Evolutionary conservation across 306 rosid genomes (phyloP), one percentile per base, ranked within the genome.

Genomic region (Castanospermum australe): DNA sequence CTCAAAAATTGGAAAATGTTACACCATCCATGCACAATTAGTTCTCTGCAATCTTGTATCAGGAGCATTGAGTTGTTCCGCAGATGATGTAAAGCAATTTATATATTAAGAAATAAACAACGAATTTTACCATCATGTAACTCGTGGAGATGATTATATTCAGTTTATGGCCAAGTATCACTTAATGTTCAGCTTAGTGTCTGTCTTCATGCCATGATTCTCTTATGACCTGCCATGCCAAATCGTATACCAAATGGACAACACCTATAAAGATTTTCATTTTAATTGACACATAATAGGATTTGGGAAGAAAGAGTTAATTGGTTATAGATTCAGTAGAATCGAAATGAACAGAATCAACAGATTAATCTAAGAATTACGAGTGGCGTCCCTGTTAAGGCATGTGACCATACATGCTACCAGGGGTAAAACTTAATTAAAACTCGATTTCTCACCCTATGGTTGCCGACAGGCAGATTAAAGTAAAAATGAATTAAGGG

Each of bases 1-100:
- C 55, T 56, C 24, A 51, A 38, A 38, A 72, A 33, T 36, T 14
- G 22, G 22, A 32, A 13, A 17, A 33, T 22, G 5, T 47, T 35
- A 12, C 18, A 20, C 12, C 12, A 61, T 32, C 4, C 15, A 18
- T 63, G 69, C 25, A 35, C 25, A 17, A 21, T 12, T n/a, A 55
- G 24, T 15, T 56, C 6, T 33, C 62, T 22, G 1, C 48, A 35
- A 28, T 22, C 21, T 18, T 71, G 17, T 1, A 32, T 38, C 35
- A 21, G 54, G n/a, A 56, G 45, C 17, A 38, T 61, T 61, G 39
- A n/a, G 33, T 38, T 50, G 24, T 71, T 60, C 15, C 18, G 33
- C 21, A 79, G 39, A 70, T 67, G 30, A 6, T 54, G 75, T 54
- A 32, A 78, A 8, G 47, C 50, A 20, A 24, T 71, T 52, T 71